Percentiles rank a stretch among this genome's conserved stretches.
phyloP scores from a whole-genome alignment of 129 eudicot genomes.

The Gnaphalium uliginosum region DNA sequence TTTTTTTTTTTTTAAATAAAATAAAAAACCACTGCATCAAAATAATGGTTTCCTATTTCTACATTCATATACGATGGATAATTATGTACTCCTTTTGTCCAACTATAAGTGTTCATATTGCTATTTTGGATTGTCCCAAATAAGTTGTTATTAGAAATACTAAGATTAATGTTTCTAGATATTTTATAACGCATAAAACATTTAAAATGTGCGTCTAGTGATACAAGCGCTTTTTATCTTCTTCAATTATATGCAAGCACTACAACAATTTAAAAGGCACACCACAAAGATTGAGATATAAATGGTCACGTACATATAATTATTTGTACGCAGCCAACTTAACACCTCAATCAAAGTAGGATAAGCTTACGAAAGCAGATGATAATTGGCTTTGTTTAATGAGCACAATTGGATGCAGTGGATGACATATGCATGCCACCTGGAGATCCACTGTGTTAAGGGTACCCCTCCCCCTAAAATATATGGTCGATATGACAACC shows the following conservation, averaged over 20 bases:
- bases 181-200: background rate
- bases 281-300: slow-evolving; percentile 7
- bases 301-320: background rate
- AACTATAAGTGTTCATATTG: too few relatives aligned
- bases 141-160: too few relatives aligned
- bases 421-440: slow-evolving; percentile 9
- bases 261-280: background rate
- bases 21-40: too few relatives aligned
- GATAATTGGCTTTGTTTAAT: background rate
- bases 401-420: background rate
- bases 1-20: too few relatives aligned
- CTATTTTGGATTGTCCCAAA: too few relatives aligned
- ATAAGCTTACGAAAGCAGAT: slow-evolving; percentile 11
- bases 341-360: background rate
- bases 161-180: too few relatives aligned
- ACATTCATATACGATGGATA: too few relatives aligned
- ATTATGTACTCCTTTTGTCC: too few relatives aligned
- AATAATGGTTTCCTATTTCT: too few relatives aligned
- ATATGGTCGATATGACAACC: too few relatives aligned
- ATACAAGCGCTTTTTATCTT: background rate
- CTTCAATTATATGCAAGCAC: background rate
- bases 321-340: background rate
- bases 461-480: background rate
- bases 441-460: background rate
- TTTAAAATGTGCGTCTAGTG: background rate